Evolutionary conservation across 1,139 yeast genomes (phyloP).

Genomic region (Candida sojae): DNA sequence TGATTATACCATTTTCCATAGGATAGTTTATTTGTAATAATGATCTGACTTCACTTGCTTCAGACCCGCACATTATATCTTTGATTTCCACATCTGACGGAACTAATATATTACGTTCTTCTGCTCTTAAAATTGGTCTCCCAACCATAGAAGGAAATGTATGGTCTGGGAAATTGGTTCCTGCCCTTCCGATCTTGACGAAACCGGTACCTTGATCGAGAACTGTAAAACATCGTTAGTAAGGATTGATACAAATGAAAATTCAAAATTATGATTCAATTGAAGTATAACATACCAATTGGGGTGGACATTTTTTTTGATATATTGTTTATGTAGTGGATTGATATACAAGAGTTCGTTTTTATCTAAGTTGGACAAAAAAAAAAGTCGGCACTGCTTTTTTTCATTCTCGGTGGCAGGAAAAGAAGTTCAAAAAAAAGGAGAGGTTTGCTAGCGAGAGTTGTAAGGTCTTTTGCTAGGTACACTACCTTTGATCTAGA

Average conservation of each 20-base stretch:
- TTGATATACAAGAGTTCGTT: neutral
- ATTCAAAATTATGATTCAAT: neutral
- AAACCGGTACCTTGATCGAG: slow-evolving; percentile 99
- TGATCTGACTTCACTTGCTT: slow-evolving; percentile 89
- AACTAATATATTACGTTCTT: slow-evolving; percentile 67
- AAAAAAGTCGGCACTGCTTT: slow-evolving; percentile 2
- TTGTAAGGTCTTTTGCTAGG: neutral
- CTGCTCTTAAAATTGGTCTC: slow-evolving; percentile 95
- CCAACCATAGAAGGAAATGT: slow-evolving; percentile 99
- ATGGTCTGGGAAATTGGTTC: slow-evolving; percentile 95
- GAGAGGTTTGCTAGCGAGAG: neutral
- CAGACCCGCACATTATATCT: slow-evolving; percentile 98
- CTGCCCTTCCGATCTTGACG: slow-evolving; percentile 92
- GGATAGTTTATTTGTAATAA: slow-evolving; percentile 92
- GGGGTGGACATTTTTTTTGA: slow-evolving; percentile 7
- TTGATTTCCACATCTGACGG: slow-evolving; percentile 69
- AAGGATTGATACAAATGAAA: neutral
- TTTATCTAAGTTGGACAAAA: slow-evolving; percentile 1
- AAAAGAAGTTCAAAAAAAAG: neutral
- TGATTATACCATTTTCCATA: slow-evolving; percentile 97
- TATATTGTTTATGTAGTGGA: neutral
- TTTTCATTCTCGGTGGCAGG: slow-evolving; percentile 4
- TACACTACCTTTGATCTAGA: neutral
- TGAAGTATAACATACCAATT: slow-evolving; percentile 44
- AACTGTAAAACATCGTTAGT: slow-evolving; percentile 41